phyloP scores from a whole-genome alignment of 768 basidiomycete genomes.

The Lanmaoa rubissima region DNA sequence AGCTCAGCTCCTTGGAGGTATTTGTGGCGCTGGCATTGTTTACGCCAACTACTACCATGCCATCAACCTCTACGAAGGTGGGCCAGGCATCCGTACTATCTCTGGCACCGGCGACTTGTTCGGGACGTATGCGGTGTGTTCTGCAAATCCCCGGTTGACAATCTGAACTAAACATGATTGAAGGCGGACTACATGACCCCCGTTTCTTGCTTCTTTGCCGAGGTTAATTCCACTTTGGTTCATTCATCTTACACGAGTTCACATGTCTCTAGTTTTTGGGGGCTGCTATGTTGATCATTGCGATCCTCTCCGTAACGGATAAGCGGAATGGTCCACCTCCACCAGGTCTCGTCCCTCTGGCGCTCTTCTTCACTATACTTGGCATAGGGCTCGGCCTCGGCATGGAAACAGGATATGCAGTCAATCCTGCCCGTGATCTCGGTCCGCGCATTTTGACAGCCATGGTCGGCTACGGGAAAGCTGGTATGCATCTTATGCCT shows the following conservation, averaged over 20 bases:
- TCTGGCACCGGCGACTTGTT: slow-evolving; percentile 57
- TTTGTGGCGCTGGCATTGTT: slow-evolving; percentile 54
- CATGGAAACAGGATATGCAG: slow-evolving; percentile 62
- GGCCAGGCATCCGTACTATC: slow-evolving; percentile 51
- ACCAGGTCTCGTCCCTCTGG: slow-evolving; percentile 51
- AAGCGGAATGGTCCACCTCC: slow-evolving; percentile 49
- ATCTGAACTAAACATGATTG: slow-evolving; percentile 7
- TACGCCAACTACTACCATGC: slow-evolving; percentile 70
- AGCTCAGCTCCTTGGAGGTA: slow-evolving; percentile 60
- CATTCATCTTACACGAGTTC: not conserved
- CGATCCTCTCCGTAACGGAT: slow-evolving; percentile 54
- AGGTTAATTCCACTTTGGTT: slow-evolving; percentile 27
- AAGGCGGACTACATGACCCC: slow-evolving; percentile 43
- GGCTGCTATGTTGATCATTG: slow-evolving; percentile 52
- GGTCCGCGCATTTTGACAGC: slow-evolving; percentile 67
- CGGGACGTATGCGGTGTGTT: slow-evolving; percentile 56
- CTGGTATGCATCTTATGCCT: slow-evolving; percentile 36
- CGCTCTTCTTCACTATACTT: slow-evolving; percentile 53
- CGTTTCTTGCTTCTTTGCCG: slow-evolving; percentile 46
- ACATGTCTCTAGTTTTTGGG: slow-evolving; percentile 47
- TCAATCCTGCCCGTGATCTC: slow-evolving; percentile 73
- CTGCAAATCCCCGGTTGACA: not conserved
- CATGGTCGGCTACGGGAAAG: slow-evolving; percentile 67
- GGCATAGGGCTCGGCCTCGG: slow-evolving; percentile 61
- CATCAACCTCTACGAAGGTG: slow-evolving; percentile 63